phyloP scores from a whole-genome alignment of 805 yeast genomes.

The Metschnikowia gruessii region DNA sequence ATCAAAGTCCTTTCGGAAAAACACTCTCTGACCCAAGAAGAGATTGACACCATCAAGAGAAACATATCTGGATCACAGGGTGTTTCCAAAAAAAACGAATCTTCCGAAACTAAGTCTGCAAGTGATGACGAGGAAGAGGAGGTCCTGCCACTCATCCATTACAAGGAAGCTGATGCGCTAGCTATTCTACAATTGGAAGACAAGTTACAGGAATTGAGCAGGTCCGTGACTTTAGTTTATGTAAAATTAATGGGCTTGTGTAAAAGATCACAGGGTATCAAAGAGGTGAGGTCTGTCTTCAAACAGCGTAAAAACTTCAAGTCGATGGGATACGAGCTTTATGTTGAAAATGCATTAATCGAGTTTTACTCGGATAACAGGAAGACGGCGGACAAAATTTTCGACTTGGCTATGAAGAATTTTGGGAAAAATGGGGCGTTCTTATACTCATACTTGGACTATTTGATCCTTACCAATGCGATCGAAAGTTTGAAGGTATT shows the following conservation, averaged over 20 bases:
- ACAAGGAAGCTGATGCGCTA: conserved; percentile 24
- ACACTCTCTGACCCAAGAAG: conserved; percentile 27
- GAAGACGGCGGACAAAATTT: conserved; percentile 69
- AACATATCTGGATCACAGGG: conserved; percentile 9
- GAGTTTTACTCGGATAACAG: conserved; percentile 69
- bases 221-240: conserved; percentile 61
- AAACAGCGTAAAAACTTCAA: conserved; percentile 57
- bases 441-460: conserved; percentile 66
- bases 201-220: conserved; percentile 25
- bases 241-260: conserved; percentile 67
- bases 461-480: conserved; percentile 63
- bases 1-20: conserved; percentile 44
- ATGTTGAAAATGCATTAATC: conserved; percentile 75
- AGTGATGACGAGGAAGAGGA: conserved; percentile 24
- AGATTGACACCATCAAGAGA: conserved; percentile 23
- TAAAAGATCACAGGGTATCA: conserved; percentile 64
- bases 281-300: conserved; percentile 71
- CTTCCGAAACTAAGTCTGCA: conserved; percentile 6
- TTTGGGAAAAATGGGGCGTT: conserved; percentile 56
- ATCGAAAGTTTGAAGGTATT: conserved; percentile 75
- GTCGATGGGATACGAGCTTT: conserved; percentile 70
- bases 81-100: conserved; percentile 6
- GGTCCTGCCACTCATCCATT: conserved; percentile 11
- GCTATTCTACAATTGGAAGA: conserved; percentile 21
- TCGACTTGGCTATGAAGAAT: conserved; percentile 71